A percentile compares a stretch with the other conserved stretches of the same genome.
Conservation (phyloP, 2,329 filamentous ascomycete genomes). For the Celoporthe dispersa region DNA sequence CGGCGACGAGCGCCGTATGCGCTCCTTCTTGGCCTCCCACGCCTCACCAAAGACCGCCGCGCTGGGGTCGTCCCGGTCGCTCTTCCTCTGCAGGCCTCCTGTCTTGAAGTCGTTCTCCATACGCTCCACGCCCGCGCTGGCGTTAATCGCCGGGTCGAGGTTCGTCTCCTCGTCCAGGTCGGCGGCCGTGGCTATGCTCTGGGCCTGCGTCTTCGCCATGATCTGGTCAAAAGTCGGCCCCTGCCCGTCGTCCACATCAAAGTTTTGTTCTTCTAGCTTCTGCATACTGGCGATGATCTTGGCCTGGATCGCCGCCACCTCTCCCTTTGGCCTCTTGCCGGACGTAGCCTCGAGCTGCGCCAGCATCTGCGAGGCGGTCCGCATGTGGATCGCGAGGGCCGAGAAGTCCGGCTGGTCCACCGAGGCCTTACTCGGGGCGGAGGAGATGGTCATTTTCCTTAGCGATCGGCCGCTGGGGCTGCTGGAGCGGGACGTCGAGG, state of each 20-base stretch:
- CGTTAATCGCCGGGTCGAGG: conserved; percentile 60
- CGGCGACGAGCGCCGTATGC: conserved; percentile 80
- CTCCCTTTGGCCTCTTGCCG: conserved; percentile 77
- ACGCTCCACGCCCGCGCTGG: conserved; percentile 75
- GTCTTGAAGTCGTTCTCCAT: conserved; percentile 93
- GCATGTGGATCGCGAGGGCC: conserved; percentile 84
- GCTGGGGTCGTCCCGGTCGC: conserved; percentile 83
- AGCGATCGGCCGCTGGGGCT: conserved; percentile 61
- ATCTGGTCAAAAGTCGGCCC: conserved; percentile 81
- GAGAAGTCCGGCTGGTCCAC: conserved; percentile 79
- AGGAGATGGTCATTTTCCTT: conserved; percentile 62
- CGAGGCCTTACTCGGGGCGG: conserved; percentile 55
- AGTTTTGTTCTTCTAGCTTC: conserved; percentile 82
- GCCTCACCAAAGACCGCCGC: conserved; percentile 87
- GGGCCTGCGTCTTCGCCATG: conserved; percentile 71
- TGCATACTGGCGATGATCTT: conserved; percentile 94
- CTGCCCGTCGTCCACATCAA: conserved; percentile 73
- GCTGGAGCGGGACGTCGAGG: conserved; percentile 68
- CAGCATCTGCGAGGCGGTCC: conserved; percentile 84
- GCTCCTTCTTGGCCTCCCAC: conserved; percentile 83
- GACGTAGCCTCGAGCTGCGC: conserved; percentile 81
- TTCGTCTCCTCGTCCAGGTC: conserved; percentile 61
- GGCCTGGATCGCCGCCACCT: conserved; percentile 81
- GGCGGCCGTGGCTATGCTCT: conserved; percentile 50
- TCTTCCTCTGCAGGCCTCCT: conserved; percentile 78